Evolutionary conservation across 805 yeast species (phyloP).

Genomic region (Metschnikowia chrysomelidarum): DNA sequence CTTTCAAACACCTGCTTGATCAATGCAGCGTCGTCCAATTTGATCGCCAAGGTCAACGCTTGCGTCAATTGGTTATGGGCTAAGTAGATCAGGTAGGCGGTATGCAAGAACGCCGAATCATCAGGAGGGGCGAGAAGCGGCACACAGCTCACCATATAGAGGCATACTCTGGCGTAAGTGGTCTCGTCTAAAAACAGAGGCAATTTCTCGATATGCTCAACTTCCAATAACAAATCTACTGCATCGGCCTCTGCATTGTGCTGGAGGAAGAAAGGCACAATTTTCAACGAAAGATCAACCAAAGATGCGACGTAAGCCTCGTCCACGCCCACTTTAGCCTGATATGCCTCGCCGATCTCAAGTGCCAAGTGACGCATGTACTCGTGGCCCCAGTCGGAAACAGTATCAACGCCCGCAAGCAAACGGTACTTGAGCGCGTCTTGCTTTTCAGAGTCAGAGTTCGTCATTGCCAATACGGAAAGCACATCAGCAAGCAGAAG

Average conservation of each 20-base stretch:
- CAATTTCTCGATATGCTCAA: conserved; percentile 81
- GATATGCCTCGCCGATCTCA: conserved; percentile 88
- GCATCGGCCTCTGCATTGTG: conserved; percentile 99
- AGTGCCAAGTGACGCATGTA: conserved; percentile 93
- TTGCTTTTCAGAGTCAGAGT: conserved; percentile 73
- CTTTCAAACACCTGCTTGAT: conserved; percentile 80
- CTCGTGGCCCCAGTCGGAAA: conserved; percentile 96
- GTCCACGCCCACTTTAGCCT: conserved; percentile 42
- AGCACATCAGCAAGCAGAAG: conserved; percentile 78
- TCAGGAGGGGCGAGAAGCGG: conserved; percentile 95
- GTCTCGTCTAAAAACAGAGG: conserved; percentile 81
- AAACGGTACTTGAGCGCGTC: conserved; percentile 82
- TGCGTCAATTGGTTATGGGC: conserved; percentile 79
- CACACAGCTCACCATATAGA: conserved; percentile 95
- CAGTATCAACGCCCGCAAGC: conserved; percentile 50
- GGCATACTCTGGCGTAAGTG: conserved; percentile 85
- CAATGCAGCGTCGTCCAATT: conserved; percentile 77
- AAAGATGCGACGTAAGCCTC: conserved; percentile 43
- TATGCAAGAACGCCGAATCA: conserved; percentile 77
- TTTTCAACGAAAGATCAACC: conserved; percentile 63
- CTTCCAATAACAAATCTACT: conserved; percentile 85
- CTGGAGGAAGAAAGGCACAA: conserved; percentile 85
- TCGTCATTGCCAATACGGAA: conserved; percentile 94
- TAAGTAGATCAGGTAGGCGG: conserved; percentile 84
- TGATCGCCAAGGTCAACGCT: conserved; percentile 85